Conservation (phyloP, 176 grass and related monocot genomes). For the Chrysopogon serrulatus region DNA sequence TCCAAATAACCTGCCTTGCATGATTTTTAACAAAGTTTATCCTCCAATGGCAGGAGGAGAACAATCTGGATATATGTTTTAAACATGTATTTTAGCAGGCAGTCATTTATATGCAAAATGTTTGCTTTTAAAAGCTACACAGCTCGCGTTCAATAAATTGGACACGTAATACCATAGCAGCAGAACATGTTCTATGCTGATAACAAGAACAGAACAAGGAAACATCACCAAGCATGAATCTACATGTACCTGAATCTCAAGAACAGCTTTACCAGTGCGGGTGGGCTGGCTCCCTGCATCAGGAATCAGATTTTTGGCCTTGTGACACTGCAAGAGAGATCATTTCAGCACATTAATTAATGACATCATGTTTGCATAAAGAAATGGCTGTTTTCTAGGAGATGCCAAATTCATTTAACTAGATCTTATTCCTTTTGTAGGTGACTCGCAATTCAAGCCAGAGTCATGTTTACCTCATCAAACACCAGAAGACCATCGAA, state of each 20-base stretch:
- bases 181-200: neutral
- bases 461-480: constrained; percentile 58
- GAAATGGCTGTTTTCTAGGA: constrained; percentile 2
- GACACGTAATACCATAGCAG: neutral
- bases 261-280: constrained; percentile 93
- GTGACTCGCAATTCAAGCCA: neutral
- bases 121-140: neutral
- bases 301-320: constrained; percentile 98
- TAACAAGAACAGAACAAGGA: neutral
- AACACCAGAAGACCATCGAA: constrained; percentile 94
- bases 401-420: neutral
- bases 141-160: neutral
- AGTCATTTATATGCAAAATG: neutral
- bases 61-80: neutral
- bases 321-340: constrained; percentile 77
- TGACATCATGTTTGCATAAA: neutral
- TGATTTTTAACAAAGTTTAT: neutral
- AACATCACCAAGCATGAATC: constrained; percentile 6
- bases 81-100: neutral
- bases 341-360: neutral
- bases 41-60: neutral
- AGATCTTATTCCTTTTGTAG: constrained; percentile 4
- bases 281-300: constrained; percentile 91
- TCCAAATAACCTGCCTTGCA: neutral
- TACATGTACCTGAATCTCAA: constrained; percentile 67